These are phyloP conservation scores for Paecilomyces formosus DNA, from an alignment of 2,329 filamentous ascomycete genomes.

Conservation along the genomic window DNA sequence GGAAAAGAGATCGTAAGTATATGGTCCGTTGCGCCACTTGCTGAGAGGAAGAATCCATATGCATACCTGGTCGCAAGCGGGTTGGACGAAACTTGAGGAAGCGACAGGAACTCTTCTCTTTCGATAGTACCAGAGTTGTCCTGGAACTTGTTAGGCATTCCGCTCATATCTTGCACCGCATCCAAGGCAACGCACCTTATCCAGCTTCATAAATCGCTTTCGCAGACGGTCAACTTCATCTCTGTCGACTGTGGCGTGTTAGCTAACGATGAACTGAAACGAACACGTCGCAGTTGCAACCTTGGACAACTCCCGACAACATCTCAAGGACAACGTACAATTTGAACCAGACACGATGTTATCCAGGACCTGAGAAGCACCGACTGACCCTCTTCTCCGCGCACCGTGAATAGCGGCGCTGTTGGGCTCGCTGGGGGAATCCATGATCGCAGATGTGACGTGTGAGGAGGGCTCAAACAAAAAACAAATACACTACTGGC, in stretches of 20 bases:
- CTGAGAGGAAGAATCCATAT: not conserved
- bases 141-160: constrained; percentile 38
- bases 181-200: constrained; percentile 60
- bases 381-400: constrained; percentile 35
- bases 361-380: constrained; percentile 68
- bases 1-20: not conserved
- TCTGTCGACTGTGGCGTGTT: constrained; percentile 64
- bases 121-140: constrained; percentile 98
- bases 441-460: constrained; percentile 23
- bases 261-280: not conserved
- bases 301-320: not conserved
- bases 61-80: constrained; percentile 83
- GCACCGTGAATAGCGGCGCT: constrained; percentile 38
- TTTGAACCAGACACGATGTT: constrained; percentile 95
- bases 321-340: constrained; percentile 52
- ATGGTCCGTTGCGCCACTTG: not conserved
- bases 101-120: constrained; percentile 92
- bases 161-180: not conserved
- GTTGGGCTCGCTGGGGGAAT: constrained; percentile 29
- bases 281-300: not conserved
- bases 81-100: constrained; percentile 96
- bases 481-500: not conserved
- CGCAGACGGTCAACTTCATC: constrained; percentile 93
- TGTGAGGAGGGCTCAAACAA: constrained; percentile 6
- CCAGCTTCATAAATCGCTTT: constrained; percentile 98